Conservation (phyloP, 768 basidiomycete genomes). For the Boletus tomentosulus region DNA sequence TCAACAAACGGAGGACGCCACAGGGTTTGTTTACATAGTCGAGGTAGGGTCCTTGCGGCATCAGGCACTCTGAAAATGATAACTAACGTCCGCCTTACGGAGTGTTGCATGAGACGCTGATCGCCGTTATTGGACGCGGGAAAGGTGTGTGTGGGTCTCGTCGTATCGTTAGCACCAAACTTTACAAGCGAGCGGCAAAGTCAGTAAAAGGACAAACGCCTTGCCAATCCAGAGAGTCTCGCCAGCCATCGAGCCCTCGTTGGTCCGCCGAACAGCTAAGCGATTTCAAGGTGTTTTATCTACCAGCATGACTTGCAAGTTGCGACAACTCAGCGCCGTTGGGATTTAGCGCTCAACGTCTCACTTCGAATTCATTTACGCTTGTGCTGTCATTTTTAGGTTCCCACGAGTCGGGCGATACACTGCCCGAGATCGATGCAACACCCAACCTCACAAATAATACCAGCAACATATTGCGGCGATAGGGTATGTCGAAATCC, state of each 20-base stretch:
- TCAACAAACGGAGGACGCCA: conserved; percentile 7
- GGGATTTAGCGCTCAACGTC: background rate
- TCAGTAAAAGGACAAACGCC: background rate
- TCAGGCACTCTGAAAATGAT: conserved; percentile 17
- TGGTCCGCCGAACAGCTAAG: background rate
- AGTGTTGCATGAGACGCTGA: conserved; percentile 8
- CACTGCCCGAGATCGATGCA: conserved; percentile 1
- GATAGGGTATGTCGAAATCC: background rate
- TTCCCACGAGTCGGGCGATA: background rate
- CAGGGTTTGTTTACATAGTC: conserved; percentile 16
- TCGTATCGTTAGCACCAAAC: background rate
- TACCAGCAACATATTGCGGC: background rate
- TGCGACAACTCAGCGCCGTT: background rate
- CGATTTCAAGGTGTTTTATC: background rate
- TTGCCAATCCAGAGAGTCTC: background rate
- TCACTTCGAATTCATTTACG: background rate
- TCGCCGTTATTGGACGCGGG: conserved; percentile 6
- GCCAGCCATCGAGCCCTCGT: background rate
- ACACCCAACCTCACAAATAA: background rate
- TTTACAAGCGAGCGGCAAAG: conserved; percentile 1
- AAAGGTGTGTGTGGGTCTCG: background rate
- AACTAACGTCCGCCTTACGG: conserved; percentile 17
- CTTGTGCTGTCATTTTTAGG: background rate
- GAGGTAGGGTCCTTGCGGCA: conserved; percentile 5
- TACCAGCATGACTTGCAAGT: background rate